A percentile compares a stretch with the other conserved stretches of the same genome.
Conservation (phyloP, 1,284 basidiomycete genomes). For the Irpex lacteus region DNA sequence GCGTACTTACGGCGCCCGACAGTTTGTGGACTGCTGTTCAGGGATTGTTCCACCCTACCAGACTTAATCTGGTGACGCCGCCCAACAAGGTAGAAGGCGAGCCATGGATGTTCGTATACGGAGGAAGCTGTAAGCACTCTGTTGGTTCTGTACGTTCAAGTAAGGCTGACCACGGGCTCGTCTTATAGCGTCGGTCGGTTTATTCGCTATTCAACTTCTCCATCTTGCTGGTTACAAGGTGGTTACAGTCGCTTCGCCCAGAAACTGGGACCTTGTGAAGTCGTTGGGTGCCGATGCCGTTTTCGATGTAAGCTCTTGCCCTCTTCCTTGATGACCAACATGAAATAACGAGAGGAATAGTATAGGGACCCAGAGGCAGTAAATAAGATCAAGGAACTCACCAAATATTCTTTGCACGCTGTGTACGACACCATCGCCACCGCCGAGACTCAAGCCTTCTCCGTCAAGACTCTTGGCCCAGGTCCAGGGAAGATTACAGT, state of each 20-base stretch:
- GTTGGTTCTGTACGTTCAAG: constrained; percentile 1
- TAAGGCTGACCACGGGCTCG: too few relatives aligned
- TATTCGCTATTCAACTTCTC: constrained; percentile 44
- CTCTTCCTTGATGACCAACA: not conserved
- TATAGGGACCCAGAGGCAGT: constrained; percentile 24
- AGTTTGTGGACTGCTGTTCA: constrained; percentile 35
- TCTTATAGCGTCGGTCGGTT: constrained; percentile 41
- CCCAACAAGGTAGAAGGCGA: constrained; percentile 15
- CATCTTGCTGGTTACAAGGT: constrained; percentile 39
- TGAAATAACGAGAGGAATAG: constrained; percentile 10
- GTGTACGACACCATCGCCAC: constrained; percentile 23
- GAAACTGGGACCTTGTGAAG: constrained; percentile 37
- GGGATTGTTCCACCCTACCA: constrained; percentile 27
- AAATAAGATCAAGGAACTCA: constrained; percentile 22
- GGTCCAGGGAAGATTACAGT: constrained; percentile 17
- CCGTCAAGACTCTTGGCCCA: constrained; percentile 14
- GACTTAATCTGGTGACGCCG: constrained; percentile 24
- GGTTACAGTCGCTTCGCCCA: constrained; percentile 37
- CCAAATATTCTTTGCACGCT: constrained; percentile 19
- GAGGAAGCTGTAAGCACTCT: constrained; percentile 29
- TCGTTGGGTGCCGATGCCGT: constrained; percentile 39
- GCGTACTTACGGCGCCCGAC: not conserved
- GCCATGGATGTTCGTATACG: constrained; percentile 29
- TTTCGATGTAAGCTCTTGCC: constrained; percentile 26
- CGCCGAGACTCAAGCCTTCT: constrained; percentile 15